Evolutionary conservation across 441 rosid genomes (phyloP), one percentile per base, ranked within the genome.

Genomic region (Erodium chrysanthum): DNA sequence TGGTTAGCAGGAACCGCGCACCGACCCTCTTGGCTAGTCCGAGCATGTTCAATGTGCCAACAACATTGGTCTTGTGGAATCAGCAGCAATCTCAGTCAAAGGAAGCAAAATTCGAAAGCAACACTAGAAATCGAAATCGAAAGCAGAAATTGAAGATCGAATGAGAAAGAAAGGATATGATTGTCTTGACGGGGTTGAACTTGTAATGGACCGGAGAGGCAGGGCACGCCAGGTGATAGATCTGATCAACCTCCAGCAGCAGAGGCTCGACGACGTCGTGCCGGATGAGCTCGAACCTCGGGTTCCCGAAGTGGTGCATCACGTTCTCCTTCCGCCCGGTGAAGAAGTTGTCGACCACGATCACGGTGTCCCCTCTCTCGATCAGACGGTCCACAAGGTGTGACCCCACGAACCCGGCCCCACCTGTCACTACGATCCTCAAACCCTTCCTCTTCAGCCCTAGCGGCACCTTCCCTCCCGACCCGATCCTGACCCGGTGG

Each of bases 161-260:
- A 20, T 46, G n/a, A n/a, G n/a, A n/a, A n/a, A n/a, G 15, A 60
- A 82, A 85, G 93, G 93, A 85, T 84, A 85, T 85, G 42, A 91
- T 91, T 0, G 97, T 91, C 80, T 89, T 91, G 74, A 91, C 94
- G 17, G 97, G 97, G 65, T 91, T 91, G 82, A 85, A 84, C 74
- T 91, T 91, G 85, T 91, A 91, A 74, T 91, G 97, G 17, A 91
- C 97, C 0, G 97, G 97, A 21, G 97, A 91, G 7, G 97, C 97
- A 5, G 97, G 97, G 50, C 97, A 91, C 4, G 97, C 97, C 8
- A 91, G 82, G 64, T 91, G 97, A 71, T 91, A 91, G 94, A 91
- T 91, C 92, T 91, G 97, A 75, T 91, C 97, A 46, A 91, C 96
- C 75, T 91, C 97, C 0, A 91, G 76, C 73, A 91, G 79, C 35